phyloP scores from a whole-genome alignment of 345 rosid species.

The Triadica sebifera region DNA sequence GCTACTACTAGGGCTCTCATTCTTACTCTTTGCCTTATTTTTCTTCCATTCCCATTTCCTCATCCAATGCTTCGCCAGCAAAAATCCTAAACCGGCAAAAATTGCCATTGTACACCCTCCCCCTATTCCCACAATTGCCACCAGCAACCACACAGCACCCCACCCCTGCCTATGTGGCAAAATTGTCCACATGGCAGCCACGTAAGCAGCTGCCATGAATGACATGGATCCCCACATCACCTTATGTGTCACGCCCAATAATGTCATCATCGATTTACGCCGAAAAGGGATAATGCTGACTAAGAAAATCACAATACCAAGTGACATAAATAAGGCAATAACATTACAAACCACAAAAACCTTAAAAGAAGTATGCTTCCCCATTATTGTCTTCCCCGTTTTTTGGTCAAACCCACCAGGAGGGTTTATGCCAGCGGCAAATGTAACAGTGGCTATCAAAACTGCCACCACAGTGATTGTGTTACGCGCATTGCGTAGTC shows the following conservation, averaged over 20 bases:
- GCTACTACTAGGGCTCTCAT: slow-evolving; percentile 31
- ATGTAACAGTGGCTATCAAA: slow-evolving; percentile 57
- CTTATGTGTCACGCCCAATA: slow-evolving; percentile 49
- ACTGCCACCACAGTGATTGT: slow-evolving; percentile 58
- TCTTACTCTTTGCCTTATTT: slow-evolving; percentile 15
- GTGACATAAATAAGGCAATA: slow-evolving; percentile 50
- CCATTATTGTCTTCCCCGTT: slow-evolving; percentile 34
- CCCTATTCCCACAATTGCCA: slow-evolving; percentile 28
- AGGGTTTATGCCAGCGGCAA: slow-evolving; percentile 70
- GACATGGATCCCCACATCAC: slow-evolving; percentile 57
- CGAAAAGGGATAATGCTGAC: slow-evolving; percentile 61
- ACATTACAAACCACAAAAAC: slow-evolving; percentile 57
- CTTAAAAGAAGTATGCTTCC: slow-evolving; percentile 41
- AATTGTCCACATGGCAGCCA: slow-evolving; percentile 55
- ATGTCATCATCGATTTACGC: slow-evolving; percentile 48
- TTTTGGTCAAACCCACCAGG: slow-evolving; percentile 53
- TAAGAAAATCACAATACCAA: slow-evolving; percentile 51
- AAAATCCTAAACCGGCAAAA: slow-evolving; percentile 38
- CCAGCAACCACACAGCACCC: slow-evolving; percentile 43
- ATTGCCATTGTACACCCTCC: slow-evolving; percentile 42
- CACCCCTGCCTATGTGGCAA: slow-evolving; percentile 32
- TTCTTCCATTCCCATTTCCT: slow-evolving; percentile 48
- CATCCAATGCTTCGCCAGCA: slow-evolving; percentile 40
- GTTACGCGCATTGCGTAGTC: slow-evolving; percentile 60
- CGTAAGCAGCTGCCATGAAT: slow-evolving; percentile 55